Evolutionary conservation across 345 rosid genomes (phyloP).

Genomic region (Clarkia xantiana): DNA sequence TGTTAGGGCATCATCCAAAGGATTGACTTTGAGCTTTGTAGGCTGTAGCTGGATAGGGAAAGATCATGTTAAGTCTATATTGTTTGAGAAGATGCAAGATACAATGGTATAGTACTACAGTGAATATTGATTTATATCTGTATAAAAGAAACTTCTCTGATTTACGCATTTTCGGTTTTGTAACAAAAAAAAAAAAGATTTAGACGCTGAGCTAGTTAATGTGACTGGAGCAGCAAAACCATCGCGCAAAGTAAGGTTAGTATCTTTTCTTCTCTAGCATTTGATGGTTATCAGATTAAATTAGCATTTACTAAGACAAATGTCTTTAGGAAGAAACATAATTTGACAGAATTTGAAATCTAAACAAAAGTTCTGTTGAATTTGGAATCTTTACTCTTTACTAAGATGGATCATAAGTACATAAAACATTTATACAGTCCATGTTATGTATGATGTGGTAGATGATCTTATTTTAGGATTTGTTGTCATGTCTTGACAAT

Average conservation of each 20-base stretch:
- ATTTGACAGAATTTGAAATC: no score
- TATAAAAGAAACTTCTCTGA: background rate
- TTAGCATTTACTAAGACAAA: no score
- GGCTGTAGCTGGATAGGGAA: constrained; percentile 99
- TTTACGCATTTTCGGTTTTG: constrained; percentile 4
- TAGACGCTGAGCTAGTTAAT: constrained; percentile 97
- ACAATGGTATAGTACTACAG: constrained; percentile 58
- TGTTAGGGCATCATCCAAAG: constrained; percentile 96
- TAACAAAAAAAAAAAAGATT: constrained; percentile 83
- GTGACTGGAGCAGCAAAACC: constrained; percentile 74
- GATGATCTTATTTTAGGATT: no score
- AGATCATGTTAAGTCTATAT: constrained; percentile 88
- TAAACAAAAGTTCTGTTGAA: no score
- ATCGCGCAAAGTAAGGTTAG: constrained; percentile 83
- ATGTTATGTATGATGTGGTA: no score
- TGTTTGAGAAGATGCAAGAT: constrained; percentile 99
- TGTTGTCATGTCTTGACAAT: no score
- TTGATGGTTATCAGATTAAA: no score
- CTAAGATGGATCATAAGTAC: no score
- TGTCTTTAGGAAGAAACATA: no score
- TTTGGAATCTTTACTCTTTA: no score
- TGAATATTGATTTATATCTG: background rate
- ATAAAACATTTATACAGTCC: no score
- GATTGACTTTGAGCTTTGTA: constrained; percentile 97
- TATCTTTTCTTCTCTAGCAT: constrained; percentile 11